Evolutionary conservation across 228 moss, liverwort and hornwort genomes (phyloP), one percentile per base, ranked within the genome.

Genomic region (Sphagnum fallax): DNA sequence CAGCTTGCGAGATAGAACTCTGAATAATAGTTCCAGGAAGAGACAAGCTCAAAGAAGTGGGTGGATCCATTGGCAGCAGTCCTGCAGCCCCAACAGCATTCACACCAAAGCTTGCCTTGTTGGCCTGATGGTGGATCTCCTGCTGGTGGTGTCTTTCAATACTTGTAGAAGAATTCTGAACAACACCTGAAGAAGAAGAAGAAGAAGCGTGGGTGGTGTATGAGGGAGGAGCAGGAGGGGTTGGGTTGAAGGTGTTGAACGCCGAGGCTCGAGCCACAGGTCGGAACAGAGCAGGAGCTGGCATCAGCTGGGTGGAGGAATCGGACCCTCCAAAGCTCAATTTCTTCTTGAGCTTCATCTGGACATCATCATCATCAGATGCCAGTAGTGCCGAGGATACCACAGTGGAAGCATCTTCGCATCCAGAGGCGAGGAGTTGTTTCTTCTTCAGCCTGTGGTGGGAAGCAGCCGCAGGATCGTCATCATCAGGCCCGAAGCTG

Each of bases 191-290:
- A 73, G 68, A 6, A 73, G 75, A 50, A 65, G 73, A 58, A 51
- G 69, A 67, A 75, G 84, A 67, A 80, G 72, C 48, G 61, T 61
- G 5, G 50, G 66, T 5, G 68, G 59, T 11, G 3, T 5, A 72
- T 62, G 51, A 18, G 60, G 72, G 53, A 32, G 32, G 32, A 32
- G 2, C 1, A 32, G 32, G 13, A 77, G 71, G 48, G 61, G 83
- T 67, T 48, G 87, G 81, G 58, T 79, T 79, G 65, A 79, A 88
- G 61, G 83, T 78, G 13, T 84, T 68, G 69, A 88, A 88, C 51
- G 87, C 87, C 5, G 87, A 88, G 16, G 79, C 72, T 16, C 87
- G 79, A 59, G 87, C 76, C 6, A 88, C 79, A 11, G 84, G 87
- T 48, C 84, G 77, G 62, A 83, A 84, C 3, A 88, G 60, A 60